A percentile compares a stretch with the other conserved stretches of the same genome.
These are phyloP conservation scores for Alloteropsis semialata DNA, from an alignment of 176 grass and related monocot genomes.

Conservation along the genomic window DNA sequence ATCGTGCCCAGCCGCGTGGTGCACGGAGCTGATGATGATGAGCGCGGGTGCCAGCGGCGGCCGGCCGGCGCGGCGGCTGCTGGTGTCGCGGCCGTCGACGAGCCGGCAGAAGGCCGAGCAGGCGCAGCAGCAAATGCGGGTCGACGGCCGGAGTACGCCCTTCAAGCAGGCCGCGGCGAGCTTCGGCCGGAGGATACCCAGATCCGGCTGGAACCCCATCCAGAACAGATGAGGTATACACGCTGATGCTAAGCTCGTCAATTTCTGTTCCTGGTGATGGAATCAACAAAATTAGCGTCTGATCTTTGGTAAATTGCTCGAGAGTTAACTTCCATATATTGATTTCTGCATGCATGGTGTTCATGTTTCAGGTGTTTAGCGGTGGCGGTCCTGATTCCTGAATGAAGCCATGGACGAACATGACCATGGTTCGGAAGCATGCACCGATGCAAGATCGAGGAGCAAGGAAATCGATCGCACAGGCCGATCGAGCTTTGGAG, in stretches of 20 bases:
- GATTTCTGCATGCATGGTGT: not conserved
- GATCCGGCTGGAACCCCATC: slow-evolving; percentile 44
- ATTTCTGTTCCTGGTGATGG: not conserved
- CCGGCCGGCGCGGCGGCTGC: slow-evolving; percentile 23
- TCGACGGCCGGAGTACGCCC: slow-evolving; percentile 10
- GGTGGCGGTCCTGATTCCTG: too few species aligned
- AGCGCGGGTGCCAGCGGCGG: not conserved
- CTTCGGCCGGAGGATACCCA: slow-evolving; percentile 36
- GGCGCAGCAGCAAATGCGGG: slow-evolving; percentile 36
- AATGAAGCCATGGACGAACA: not conserved
- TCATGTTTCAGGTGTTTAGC: not conserved
- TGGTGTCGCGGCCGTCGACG: slow-evolving; percentile 33
- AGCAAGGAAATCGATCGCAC: not conserved
- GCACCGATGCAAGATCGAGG: not conserved
- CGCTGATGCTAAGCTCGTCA: not conserved
- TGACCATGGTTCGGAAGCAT: not conserved
- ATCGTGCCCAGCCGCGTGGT: not conserved
- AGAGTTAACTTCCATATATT: not conserved
- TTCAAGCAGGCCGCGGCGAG: slow-evolving; percentile 22
- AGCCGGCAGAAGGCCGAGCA: slow-evolving; percentile 5
- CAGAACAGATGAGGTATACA: slow-evolving; percentile 38
- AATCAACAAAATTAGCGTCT: not conserved
- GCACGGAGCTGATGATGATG: not conserved
- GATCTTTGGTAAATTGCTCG: not conserved
- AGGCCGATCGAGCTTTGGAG: not conserved